phyloP scores from a whole-genome alignment of 176 grass and related monocot genomes.

The Lolium rigidum region DNA sequence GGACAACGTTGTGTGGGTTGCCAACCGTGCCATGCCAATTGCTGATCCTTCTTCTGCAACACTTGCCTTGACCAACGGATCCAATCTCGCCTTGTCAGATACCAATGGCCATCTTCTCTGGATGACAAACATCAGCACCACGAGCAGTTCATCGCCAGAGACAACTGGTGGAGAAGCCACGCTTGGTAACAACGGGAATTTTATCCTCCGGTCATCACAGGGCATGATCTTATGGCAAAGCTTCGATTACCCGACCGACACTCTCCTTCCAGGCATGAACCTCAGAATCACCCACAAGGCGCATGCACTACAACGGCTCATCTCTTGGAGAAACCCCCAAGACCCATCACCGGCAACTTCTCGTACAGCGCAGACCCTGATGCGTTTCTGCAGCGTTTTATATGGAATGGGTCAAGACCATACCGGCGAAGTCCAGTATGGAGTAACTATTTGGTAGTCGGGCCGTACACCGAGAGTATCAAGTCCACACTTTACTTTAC shows the following conservation, averaged over 20 bases:
- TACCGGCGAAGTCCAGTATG: constrained; percentile 40
- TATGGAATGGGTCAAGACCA: constrained; percentile 25
- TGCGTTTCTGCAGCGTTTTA: not conserved
- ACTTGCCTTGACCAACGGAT: constrained; percentile 19
- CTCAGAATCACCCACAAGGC: constrained; percentile 13
- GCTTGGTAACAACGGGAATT: constrained; percentile 31
- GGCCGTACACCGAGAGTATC: not conserved
- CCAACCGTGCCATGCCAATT: constrained; percentile 42
- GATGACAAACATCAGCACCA: constrained; percentile 19
- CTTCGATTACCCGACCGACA: constrained; percentile 45
- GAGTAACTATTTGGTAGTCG: not conserved
- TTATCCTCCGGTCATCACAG: constrained; percentile 23
- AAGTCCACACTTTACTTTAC: not conserved
- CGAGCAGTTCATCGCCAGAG: not conserved
- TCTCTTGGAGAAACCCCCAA: constrained; percentile 35
- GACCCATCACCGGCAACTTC: constrained; percentile 43
- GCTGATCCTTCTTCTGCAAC: not conserved
- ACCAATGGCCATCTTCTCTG: constrained; percentile 14
- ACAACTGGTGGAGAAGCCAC: not conserved
- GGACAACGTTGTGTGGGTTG: constrained; percentile 44
- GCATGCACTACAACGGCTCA: not conserved
- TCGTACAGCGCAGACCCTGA: constrained; percentile 31
- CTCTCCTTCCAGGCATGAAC: constrained; percentile 39
- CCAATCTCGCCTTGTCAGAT: constrained; percentile 30
- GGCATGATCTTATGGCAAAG: constrained; percentile 44